A percentile compares a stretch with the other conserved stretches of the same genome.
These are phyloP conservation scores for Rhexocercosporidium sp. DNA, from an alignment of 2,329 filamentous ascomycete species.

Conservation along the genomic window DNA sequence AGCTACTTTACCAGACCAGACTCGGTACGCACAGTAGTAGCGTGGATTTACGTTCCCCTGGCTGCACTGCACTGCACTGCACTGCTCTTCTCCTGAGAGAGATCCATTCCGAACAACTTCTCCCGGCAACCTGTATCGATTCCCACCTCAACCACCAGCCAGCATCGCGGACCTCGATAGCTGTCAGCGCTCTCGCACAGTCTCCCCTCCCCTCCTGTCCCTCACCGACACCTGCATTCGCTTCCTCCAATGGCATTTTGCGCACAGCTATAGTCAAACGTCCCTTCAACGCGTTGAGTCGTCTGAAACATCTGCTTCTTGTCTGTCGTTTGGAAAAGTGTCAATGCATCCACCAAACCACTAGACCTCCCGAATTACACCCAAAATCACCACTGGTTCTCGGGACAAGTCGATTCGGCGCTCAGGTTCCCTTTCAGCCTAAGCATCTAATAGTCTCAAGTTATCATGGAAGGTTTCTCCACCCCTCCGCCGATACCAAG, in stretches of 20 bases:
- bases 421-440: conserved; percentile 26
- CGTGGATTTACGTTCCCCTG: neutral
- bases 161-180: neutral
- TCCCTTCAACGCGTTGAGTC: conserved; percentile 18
- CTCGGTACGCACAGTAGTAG: neutral
- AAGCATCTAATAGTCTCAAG: conserved; percentile 25
- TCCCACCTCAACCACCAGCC: neutral
- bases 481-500: conserved; percentile 39
- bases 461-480: conserved; percentile 34
- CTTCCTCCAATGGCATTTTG: conserved; percentile 32
- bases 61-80: no score
- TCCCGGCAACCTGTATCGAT: neutral
- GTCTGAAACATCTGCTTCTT: conserved; percentile 23
- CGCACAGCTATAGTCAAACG: conserved; percentile 33
- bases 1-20: no score
- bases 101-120: neutral
- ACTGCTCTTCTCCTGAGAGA: conserved; percentile 7
- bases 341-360: conserved; percentile 37
- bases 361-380: conserved; percentile 24
- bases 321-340: conserved; percentile 29
- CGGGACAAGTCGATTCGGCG: conserved; percentile 17
- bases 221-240: conserved; percentile 21
- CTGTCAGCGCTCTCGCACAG: conserved; percentile 2
- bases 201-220: neutral
- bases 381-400: conserved; percentile 15